phyloP scores from a whole-genome alignment of 2,329 filamentous ascomycete species.

The Cryoendolithus antarcticus region DNA sequence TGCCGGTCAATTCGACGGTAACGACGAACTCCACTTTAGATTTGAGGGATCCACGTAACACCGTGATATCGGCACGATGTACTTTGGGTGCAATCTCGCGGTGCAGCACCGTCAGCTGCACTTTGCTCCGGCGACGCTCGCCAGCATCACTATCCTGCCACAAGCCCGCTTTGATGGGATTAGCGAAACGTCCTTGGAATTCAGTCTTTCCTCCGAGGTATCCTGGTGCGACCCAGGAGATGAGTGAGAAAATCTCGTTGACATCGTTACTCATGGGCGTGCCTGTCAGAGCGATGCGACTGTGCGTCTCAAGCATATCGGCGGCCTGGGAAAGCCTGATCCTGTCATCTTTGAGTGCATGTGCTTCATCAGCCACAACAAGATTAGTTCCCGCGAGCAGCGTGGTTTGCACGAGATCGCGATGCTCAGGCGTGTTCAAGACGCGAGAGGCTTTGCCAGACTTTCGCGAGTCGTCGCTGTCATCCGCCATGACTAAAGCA shows the following conservation, averaged over 20 bases:
- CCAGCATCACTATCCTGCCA: slow-evolving; percentile 47
- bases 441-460: not conserved
- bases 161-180: slow-evolving; percentile 61
- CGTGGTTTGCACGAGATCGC: slow-evolving; percentile 31
- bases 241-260: slow-evolving; percentile 72
- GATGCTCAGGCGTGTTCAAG: slow-evolving; percentile 12
- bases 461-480: slow-evolving; percentile 27
- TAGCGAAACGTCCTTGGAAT: slow-evolving; percentile 58
- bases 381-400: slow-evolving; percentile 54
- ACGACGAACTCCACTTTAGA: slow-evolving; percentile 73
- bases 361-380: slow-evolving; percentile 76
- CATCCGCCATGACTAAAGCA: slow-evolving; percentile 22
- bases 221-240: slow-evolving; percentile 71
- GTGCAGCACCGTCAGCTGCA: slow-evolving; percentile 59
- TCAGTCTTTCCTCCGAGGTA: slow-evolving; percentile 59
- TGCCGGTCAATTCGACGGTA: slow-evolving; percentile 52
- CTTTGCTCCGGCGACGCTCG: slow-evolving; percentile 49
- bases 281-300: slow-evolving; percentile 72
- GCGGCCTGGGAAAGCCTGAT: slow-evolving; percentile 44
- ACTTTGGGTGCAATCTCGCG: slow-evolving; percentile 65
- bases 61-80: slow-evolving; percentile 58
- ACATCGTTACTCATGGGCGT: slow-evolving; percentile 79
- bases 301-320: slow-evolving; percentile 50
- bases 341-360: slow-evolving; percentile 56
- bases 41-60: slow-evolving; percentile 55